phyloP scores from a whole-genome alignment of 2,329 filamentous ascomycete genomes.

The Trichoderma atrobrunneum region DNA sequence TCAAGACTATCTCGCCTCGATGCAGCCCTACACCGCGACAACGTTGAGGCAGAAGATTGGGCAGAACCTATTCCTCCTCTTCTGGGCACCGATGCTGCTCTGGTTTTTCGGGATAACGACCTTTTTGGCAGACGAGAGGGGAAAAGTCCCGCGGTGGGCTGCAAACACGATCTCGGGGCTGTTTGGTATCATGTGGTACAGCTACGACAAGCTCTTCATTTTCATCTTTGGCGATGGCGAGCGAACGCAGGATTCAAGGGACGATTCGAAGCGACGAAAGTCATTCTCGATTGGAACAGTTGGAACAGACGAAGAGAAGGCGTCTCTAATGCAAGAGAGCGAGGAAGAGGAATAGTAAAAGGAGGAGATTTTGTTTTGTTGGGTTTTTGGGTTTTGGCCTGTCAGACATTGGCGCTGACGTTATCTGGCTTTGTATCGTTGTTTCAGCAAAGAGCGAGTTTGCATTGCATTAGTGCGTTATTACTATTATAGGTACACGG shows the following conservation, averaged over 20 bases:
- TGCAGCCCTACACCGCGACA: conserved; percentile 71
- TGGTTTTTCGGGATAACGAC: conserved; percentile 44
- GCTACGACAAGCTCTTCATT: conserved; percentile 49
- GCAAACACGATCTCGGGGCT: conserved; percentile 48
- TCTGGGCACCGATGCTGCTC: conserved; percentile 57
- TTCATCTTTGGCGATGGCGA: conserved; percentile 83
- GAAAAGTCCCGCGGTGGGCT: conserved; percentile 68
- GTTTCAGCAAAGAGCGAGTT: not conserved
- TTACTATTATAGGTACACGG: not conserved
- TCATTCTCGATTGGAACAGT: not conserved
- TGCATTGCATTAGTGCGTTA: not conserved
- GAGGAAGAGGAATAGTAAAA: not conserved
- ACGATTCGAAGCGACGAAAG: conserved; percentile 27
- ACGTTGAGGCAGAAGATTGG: conserved; percentile 65
- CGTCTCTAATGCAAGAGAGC: not conserved
- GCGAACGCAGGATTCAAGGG: conserved; percentile 45
- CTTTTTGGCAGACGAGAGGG: conserved; percentile 62
- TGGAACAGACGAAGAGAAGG: conserved; percentile 13
- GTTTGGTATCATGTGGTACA: conserved; percentile 48
- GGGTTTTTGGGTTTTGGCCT: not conserved
- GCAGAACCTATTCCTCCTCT: conserved; percentile 55
- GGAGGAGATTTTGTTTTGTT: not conserved
- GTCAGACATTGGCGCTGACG: conserved; percentile 1
- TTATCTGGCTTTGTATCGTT: not conserved
- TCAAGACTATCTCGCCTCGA: conserved; percentile 64